phyloP scores from a whole-genome alignment of 1,284 basidiomycete species.

The Cryptococcus neoformans region DNA sequence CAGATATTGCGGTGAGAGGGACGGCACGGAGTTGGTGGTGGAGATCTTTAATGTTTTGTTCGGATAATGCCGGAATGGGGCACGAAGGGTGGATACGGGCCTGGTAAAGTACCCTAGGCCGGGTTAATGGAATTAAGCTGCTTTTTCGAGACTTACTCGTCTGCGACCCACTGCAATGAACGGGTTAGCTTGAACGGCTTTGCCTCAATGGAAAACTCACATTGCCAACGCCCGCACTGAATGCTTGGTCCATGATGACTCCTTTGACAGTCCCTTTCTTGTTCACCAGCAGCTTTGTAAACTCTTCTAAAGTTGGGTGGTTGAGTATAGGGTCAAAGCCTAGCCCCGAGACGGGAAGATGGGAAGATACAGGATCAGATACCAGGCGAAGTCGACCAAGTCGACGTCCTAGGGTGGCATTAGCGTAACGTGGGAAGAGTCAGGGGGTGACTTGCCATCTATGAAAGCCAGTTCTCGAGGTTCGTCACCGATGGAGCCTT shows the following conservation, averaged over 20 bases:
- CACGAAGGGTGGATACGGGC: conserved; percentile 72
- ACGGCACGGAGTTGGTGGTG: conserved; percentile 61
- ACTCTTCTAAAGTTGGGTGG: conserved; percentile 64
- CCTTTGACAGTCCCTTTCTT: conserved; percentile 72
- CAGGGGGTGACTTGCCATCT: conserved; percentile 28
- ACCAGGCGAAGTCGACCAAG: conserved; percentile 69
- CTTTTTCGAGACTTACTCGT: conserved; percentile 45
- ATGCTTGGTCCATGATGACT: conserved; percentile 73
- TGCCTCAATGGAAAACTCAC: conserved; percentile 13
- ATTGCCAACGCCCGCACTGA: conserved; percentile 78
- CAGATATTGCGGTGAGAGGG: conserved; percentile 63
- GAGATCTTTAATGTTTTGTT: conserved; percentile 56
- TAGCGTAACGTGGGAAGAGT: background rate
- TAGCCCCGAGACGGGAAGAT: conserved; percentile 66
- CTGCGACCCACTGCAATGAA: conserved; percentile 62
- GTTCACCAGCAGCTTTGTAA: conserved; percentile 56
- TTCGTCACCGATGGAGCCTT: conserved; percentile 26
- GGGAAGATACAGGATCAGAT: conserved; percentile 55
- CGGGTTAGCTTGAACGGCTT: background rate
- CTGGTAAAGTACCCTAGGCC: conserved; percentile 69
- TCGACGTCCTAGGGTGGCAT: conserved; percentile 60
- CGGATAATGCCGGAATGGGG: conserved; percentile 59
- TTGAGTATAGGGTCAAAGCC: conserved; percentile 75
- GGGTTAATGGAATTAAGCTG: background rate
- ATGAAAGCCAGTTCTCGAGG: conserved; percentile 43